phyloP scores from a whole-genome alignment of 306 rosid genomes.

The Cicer cuneatum region DNA sequence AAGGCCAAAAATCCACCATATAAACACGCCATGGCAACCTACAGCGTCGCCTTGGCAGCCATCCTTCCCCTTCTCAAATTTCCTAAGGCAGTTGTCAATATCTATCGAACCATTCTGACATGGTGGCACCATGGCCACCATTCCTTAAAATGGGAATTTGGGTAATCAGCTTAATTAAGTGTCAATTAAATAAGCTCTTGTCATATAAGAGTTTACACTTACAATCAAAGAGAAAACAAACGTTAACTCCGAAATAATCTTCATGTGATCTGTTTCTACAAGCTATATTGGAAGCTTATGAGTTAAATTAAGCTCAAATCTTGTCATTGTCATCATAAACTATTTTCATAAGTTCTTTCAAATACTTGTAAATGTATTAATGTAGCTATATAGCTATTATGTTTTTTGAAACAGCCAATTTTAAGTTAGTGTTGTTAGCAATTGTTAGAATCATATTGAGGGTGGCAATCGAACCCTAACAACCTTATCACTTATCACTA shows the following conservation, averaged over 20 bases:
- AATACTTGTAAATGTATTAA: not conserved
- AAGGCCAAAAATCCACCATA: too few relatives aligned
- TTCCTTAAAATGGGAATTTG: not conserved
- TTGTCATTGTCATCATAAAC: not conserved
- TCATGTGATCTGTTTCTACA: not conserved
- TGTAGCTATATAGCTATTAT: not conserved
- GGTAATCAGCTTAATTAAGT: not conserved
- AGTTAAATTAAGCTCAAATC: not conserved
- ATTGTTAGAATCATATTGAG: too few relatives aligned
- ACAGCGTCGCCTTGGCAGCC: too few relatives aligned
- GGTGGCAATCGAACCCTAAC: too few relatives aligned
- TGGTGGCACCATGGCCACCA: too few relatives aligned
- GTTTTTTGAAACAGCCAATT: too few relatives aligned
- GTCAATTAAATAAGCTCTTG: not conserved
- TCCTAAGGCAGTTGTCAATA: too few relatives aligned
- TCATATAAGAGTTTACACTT: not conserved
- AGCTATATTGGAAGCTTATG: not conserved
- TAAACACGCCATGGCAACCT: too few relatives aligned
- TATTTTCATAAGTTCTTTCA: not conserved
- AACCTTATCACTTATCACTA: too few relatives aligned
- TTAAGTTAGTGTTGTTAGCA: too few relatives aligned
- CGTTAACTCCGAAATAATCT: not conserved
- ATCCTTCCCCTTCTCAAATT: too few relatives aligned
- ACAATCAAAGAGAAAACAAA: not conserved
- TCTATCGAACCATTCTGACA: too few relatives aligned